Percentiles rank a stretch among this genome's conserved stretches.
Conservation (phyloP, 2,329 filamentous ascomycete genomes). For the Tolypocladium album region DNA sequence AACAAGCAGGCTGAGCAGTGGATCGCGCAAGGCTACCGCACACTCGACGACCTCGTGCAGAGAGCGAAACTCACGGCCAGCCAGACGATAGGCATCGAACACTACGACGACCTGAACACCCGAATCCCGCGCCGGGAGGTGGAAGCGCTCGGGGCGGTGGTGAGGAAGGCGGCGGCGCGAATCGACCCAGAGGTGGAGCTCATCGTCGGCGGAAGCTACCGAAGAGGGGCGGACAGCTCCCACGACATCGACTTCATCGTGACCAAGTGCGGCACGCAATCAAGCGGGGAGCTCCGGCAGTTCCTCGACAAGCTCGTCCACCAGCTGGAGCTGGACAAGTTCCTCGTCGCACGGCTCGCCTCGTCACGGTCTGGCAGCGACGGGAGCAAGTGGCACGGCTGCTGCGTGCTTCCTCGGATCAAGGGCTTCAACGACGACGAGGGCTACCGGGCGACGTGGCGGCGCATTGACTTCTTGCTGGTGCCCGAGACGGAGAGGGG, state of each 20-base stretch:
- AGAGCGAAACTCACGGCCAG: slow-evolving; percentile 55
- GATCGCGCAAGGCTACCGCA: slow-evolving; percentile 64
- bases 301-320: slow-evolving; percentile 55
- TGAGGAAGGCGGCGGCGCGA: slow-evolving; percentile 44
- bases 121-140: slow-evolving; percentile 74
- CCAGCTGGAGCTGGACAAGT: slow-evolving; percentile 45
- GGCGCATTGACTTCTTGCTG: slow-evolving; percentile 74
- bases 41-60: slow-evolving; percentile 57
- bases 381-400: slow-evolving; percentile 83
- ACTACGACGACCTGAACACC: slow-evolving; percentile 67
- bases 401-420: slow-evolving; percentile 53
- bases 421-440: slow-evolving; percentile 19
- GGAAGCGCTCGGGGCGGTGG: slow-evolving; percentile 52
- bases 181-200: slow-evolving; percentile 57
- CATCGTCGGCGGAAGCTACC: slow-evolving; percentile 75
- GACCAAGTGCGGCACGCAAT: slow-evolving; percentile 50
- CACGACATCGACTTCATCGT: slow-evolving; percentile 82
- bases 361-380: slow-evolving; percentile 32
- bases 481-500: slow-evolving; percentile 73
- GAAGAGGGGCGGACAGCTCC: slow-evolving; percentile 62
- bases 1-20: slow-evolving; percentile 59
- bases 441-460: slow-evolving; percentile 47
- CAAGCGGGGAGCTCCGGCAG: slow-evolving; percentile 44
- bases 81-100: slow-evolving; percentile 67
- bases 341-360: slow-evolving; percentile 62